These are phyloP conservation scores for Polymyxa betae DNA, from an alignment of 208 protist genomes.

Conservation along the genomic window DNA sequence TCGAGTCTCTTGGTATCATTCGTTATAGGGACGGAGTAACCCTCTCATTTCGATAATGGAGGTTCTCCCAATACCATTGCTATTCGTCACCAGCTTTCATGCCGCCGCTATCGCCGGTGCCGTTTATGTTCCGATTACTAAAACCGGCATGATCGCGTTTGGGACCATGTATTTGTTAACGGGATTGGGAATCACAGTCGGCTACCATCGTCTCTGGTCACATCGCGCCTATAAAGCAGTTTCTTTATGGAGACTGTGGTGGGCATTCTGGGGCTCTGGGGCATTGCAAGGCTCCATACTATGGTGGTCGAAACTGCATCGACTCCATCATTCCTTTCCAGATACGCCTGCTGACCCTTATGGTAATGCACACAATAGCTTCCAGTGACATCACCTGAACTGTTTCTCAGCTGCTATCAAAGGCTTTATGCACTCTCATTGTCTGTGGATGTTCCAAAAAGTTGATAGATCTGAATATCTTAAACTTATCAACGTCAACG, in stretches of 20 bases:
- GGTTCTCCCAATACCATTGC: conserved; percentile 11
- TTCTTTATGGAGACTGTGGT: conserved; percentile 18
- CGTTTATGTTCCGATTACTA: background rate
- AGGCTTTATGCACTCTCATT: conserved; percentile 15
- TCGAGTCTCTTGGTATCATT: too few species aligned
- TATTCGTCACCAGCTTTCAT: background rate
- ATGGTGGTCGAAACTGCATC: conserved; percentile 57
- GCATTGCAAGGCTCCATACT: conserved; percentile 62
- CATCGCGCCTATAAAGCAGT: conserved; percentile 58
- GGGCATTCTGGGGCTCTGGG: conserved; percentile 54
- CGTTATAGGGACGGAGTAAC: too few species aligned
- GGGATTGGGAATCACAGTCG: conserved; percentile 61
- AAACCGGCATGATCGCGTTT: background rate
- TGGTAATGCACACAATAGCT: conserved; percentile 35
- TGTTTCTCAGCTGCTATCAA: background rate
- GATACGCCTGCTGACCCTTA: conserved; percentile 62
- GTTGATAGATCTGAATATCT: conserved; percentile 20
- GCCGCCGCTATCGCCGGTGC: background rate
- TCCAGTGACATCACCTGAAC: conserved; percentile 14
- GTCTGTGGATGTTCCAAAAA: conserved; percentile 54
- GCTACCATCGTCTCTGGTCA: conserved; percentile 61
- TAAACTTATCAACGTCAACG: conserved; percentile 57
- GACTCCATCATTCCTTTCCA: conserved; percentile 61
- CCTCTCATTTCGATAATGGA: too few species aligned
- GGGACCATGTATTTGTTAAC: conserved; percentile 53